phyloP scores from a whole-genome alignment of 345 rosid genomes.

The Lenwebbia sp. region DNA sequence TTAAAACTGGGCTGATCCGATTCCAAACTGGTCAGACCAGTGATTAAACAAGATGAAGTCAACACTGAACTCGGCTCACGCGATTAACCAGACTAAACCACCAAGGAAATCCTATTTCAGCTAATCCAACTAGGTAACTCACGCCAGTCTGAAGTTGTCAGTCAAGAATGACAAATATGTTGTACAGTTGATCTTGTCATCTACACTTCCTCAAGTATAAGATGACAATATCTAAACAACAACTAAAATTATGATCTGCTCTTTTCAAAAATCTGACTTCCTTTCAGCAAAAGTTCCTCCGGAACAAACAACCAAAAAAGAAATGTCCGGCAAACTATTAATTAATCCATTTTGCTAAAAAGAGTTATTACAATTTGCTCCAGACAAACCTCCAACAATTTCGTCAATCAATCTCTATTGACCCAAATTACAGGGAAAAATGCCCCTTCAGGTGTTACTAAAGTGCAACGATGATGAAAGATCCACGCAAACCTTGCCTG shows the following conservation, averaged over 20 bases:
- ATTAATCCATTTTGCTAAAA: not conserved
- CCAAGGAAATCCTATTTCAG: not conserved
- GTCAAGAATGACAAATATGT: not conserved
- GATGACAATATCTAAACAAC: not conserved
- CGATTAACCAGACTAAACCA: not conserved
- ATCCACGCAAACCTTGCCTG: not conserved
- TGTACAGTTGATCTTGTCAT: not conserved
- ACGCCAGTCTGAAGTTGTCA: not conserved
- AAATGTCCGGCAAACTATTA: not conserved
- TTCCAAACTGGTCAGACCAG: not conserved
- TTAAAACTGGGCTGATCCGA: not conserved
- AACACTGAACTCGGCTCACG: not conserved
- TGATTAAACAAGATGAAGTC: not conserved
- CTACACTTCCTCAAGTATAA: not conserved
- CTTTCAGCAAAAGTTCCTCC: not conserved
- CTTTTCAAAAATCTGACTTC: not conserved
- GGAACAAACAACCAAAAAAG: not conserved
- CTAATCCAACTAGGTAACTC: not conserved
- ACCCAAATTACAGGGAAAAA: not conserved
- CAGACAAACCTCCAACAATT: not conserved
- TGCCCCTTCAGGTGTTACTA: not conserved
- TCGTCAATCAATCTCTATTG: not conserved
- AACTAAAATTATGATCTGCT: not conserved
- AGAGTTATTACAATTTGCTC: not conserved
- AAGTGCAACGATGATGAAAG: not conserved